A percentile compares a stretch with the other conserved stretches of the same genome.
Conservation (phyloP, 306 rosid genomes). For the Geum urbanum region DNA sequence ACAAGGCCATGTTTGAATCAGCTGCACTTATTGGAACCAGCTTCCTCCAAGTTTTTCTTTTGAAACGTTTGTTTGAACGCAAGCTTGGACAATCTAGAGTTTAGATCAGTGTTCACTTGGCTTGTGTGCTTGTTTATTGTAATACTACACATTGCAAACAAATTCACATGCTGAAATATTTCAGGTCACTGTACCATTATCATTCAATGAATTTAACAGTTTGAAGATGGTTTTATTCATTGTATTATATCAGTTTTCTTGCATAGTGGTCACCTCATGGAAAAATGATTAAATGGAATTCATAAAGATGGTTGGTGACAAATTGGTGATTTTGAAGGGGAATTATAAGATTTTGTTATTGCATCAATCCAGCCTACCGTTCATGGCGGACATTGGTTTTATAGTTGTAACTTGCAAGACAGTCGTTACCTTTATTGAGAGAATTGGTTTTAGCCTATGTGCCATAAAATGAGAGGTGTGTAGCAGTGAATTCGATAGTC, state of each 20-base stretch:
- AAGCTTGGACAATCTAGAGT: constrained; percentile 75
- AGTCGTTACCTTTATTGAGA: background rate
- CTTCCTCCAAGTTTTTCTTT: constrained; percentile 72
- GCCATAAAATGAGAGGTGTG: too few relatives aligned
- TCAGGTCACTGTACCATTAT: background rate
- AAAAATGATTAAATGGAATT: constrained; percentile 1
- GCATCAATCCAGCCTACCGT: background rate
- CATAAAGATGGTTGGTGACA: constrained; percentile 10
- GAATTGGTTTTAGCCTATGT: too few relatives aligned
- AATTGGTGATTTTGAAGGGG: background rate
- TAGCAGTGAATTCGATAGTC: too few relatives aligned
- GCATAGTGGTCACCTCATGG: background rate
- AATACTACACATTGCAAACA: constrained; percentile 14
- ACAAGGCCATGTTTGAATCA: constrained; percentile 76
- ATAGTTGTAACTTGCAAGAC: background rate
- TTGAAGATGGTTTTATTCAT: constrained; percentile 15
- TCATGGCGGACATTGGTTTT: too few relatives aligned
- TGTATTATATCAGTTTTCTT: constrained; percentile 13
- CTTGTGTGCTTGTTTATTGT: constrained; percentile 18
- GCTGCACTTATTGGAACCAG: constrained; percentile 67
- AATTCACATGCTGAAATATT: constrained; percentile 5
- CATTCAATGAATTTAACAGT: background rate
- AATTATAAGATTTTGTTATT: background rate
- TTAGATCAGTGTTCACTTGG: constrained; percentile 31
- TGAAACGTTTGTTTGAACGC: constrained; percentile 72